Evolutionary conservation across 257 asterid species (phyloP), one percentile per base, ranked within the genome.

Genomic region (Nicotiana obtusifolia): DNA sequence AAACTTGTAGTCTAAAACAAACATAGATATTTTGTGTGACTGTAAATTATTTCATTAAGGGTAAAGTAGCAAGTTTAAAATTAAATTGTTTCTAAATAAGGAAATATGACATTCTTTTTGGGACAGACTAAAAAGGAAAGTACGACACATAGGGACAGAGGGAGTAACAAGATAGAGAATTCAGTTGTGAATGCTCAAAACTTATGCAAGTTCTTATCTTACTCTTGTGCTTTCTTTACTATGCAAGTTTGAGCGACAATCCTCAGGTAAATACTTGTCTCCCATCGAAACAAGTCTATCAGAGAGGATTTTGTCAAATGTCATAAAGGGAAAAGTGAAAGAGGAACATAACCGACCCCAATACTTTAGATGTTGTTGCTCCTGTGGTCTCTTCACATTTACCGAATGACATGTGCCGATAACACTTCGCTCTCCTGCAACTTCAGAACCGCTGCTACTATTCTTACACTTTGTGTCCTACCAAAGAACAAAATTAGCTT

Each of bases 401-500:
- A 79, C 87, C 5, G 92, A 87, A 67, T 80, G 28, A 8, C 77
- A 65, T 61, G 75, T 80, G 87, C 84, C 86, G 82, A 85, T 61
- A 35, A 77, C 85, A 78, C 60, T 83, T 16, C 78, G 81, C 81
- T 69, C 90, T 83, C 90, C 87, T 13, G 83, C 86, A 80, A 81
- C 84, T 82, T 87, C 88, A 13, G 91, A 73, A 60, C 81, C 85
- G 59, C 81, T 52, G 30, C 81, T 85, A 80, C 84, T 79, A 75
- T 71, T 82, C 87, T 88, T 90, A 35, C 89, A 81, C 44, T 85
- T 91, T 47, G 80, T 83, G 81, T 89, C 94, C 98, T 93, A 80
- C 11, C 61, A 69, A 82, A 76, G 78, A 82, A 57, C 15, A 61
- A 4, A 49, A 73, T 68, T 84, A 54, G 64, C n/a, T 28, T 83